Conservation (phyloP, 306 rosid genomes). For the Begonia fuchsioides region DNA sequence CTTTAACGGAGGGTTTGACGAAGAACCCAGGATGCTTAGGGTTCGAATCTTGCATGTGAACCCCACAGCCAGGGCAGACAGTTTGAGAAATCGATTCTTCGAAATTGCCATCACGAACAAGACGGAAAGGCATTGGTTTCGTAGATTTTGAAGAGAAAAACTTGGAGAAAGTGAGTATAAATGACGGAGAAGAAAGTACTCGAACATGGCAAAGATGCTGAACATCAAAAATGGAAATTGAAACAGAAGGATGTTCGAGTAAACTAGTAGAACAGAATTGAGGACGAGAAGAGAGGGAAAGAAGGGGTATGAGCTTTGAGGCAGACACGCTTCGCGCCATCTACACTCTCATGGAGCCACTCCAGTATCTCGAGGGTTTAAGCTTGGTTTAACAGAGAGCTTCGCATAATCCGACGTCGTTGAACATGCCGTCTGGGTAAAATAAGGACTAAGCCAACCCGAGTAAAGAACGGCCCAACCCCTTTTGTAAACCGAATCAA, state of each 20-base stretch:
- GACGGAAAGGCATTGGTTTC: constrained; percentile 11
- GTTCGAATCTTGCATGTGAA: constrained; percentile 56
- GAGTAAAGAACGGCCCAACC: no score
- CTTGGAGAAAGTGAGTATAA: background rate
- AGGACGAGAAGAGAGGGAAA: constrained; percentile 6
- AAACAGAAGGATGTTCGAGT: background rate
- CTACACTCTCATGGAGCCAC: constrained; percentile 10
- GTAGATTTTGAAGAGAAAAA: constrained; percentile 15
- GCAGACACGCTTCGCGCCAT: constrained; percentile 18
- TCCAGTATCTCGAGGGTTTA: background rate
- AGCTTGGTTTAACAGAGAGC: no score
- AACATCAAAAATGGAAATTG: constrained; percentile 6
- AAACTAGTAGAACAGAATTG: constrained; percentile 1
- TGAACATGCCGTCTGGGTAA: no score
- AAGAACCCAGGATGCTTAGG: constrained; percentile 78
- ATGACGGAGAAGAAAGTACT: background rate
- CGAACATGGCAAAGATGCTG: constrained; percentile 5
- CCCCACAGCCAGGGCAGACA: constrained; percentile 90
- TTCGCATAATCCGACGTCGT: no score
- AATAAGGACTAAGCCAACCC: no score
- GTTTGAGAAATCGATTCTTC: constrained; percentile 32
- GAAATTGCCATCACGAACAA: constrained; percentile 73
- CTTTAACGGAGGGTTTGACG: constrained; percentile 58
- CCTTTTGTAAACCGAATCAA: no score
- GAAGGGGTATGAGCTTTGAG: constrained; percentile 15